Evolutionary conservation across 805 yeast genomes (phyloP).

Genomic region (Ogataea nakhonphanomensis): DNA sequence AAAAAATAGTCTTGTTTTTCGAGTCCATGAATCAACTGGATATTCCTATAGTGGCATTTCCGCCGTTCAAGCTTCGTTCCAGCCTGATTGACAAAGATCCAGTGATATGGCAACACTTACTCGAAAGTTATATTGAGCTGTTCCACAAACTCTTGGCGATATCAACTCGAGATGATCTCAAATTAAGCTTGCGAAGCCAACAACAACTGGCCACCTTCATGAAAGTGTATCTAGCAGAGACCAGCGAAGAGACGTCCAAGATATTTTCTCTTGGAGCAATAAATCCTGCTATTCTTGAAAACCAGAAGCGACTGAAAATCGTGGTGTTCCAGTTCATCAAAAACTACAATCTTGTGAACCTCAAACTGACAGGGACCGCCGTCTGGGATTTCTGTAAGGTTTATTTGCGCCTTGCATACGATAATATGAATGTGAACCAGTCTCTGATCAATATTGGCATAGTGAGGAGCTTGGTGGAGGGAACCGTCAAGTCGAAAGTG

Average conservation of each 20-base stretch:
- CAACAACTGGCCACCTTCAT: slow-evolving; percentile 58
- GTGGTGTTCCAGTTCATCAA: slow-evolving; percentile 50
- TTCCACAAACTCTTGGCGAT: slow-evolving; percentile 43
- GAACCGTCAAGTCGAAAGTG: slow-evolving; percentile 45
- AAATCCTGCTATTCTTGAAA: slow-evolving; percentile 61
- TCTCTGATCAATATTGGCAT: slow-evolving; percentile 30
- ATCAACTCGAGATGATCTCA: slow-evolving; percentile 25
- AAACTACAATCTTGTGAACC: slow-evolving; percentile 49
- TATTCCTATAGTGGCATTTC: slow-evolving; percentile 65
- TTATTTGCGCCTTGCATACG: slow-evolving; percentile 40
- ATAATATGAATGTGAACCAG: slow-evolving; percentile 28
- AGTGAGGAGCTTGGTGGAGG: slow-evolving; percentile 54
- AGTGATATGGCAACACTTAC: slow-evolving; percentile 72
- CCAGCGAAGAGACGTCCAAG: slow-evolving; percentile 56
- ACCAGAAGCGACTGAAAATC: slow-evolving; percentile 46
- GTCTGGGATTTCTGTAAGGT: slow-evolving; percentile 63
- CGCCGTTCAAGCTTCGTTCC: slow-evolving; percentile 71
- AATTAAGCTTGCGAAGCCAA: slow-evolving; percentile 49
- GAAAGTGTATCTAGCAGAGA: slow-evolving; percentile 56
- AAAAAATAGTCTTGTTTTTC: not conserved
- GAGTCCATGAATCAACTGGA: slow-evolving; percentile 21
- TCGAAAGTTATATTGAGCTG: slow-evolving; percentile 58
- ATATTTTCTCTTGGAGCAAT: slow-evolving; percentile 68
- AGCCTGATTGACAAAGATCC: slow-evolving; percentile 82
- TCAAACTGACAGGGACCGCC: slow-evolving; percentile 56